Conservation (phyloP, 2,329 filamentous ascomycete genomes). For the Curvularia spicifera region DNA sequence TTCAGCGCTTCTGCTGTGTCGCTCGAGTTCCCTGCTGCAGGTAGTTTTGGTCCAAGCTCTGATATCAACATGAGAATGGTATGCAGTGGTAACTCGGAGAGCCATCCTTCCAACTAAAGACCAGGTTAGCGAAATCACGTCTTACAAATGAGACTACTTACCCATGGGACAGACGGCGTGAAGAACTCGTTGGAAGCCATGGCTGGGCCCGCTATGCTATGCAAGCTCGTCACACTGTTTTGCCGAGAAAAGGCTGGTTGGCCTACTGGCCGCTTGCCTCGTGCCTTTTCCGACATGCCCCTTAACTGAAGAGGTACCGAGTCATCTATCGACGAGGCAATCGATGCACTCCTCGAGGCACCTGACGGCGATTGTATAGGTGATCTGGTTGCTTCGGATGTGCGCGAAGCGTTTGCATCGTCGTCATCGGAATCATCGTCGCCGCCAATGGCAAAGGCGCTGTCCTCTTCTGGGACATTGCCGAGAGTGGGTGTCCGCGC, state of each 20-base stretch:
- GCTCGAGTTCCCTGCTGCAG: slow-evolving; percentile 52
- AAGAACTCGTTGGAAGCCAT: slow-evolving; percentile 68
- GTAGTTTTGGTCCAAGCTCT: slow-evolving; percentile 59
- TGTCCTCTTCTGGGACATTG: slow-evolving; percentile 78
- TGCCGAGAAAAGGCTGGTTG: slow-evolving; percentile 84
- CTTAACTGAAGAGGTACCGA: slow-evolving; percentile 81
- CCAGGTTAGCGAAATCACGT: slow-evolving; percentile 28
- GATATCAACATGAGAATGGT: slow-evolving; percentile 81
- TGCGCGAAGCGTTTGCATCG: slow-evolving; percentile 62
- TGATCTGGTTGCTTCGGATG: slow-evolving; percentile 48
- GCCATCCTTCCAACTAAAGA: slow-evolving; percentile 81
- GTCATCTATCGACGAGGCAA: slow-evolving; percentile 73
- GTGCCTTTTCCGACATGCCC: slow-evolving; percentile 96
- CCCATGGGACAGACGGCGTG: slow-evolving; percentile 78
- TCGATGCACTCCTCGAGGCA: slow-evolving; percentile 67
- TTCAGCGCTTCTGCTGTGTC: slow-evolving; percentile 51
- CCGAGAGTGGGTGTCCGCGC: slow-evolving; percentile 64
- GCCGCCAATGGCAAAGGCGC: slow-evolving; percentile 88
- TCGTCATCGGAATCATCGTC: slow-evolving; percentile 71
- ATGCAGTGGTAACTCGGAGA: slow-evolving; percentile 88
- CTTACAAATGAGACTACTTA: slow-evolving; percentile 42
- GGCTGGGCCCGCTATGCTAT: slow-evolving; percentile 66
- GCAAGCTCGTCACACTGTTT: slow-evolving; percentile 84
- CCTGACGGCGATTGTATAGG: slow-evolving; percentile 40
- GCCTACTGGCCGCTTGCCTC: slow-evolving; percentile 92